Percentiles rank a stretch among this genome's conserved stretches.
These are phyloP conservation scores for Phytopythium aichiense DNA, from an alignment of 352 stramenopile genomes.

Conservation along the genomic window DNA sequence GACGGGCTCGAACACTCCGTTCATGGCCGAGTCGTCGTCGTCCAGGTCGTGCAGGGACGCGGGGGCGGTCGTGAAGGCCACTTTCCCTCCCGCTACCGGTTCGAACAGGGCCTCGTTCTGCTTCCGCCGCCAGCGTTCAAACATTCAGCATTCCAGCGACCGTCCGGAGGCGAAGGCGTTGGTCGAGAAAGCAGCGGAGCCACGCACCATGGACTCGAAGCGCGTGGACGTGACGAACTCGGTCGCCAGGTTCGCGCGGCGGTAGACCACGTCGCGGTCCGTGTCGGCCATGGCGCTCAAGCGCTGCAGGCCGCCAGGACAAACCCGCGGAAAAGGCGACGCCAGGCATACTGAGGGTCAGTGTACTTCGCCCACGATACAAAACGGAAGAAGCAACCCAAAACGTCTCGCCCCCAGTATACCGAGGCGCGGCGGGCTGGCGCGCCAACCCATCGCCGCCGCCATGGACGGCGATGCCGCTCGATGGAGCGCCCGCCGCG, in stretches of 20 bases:
- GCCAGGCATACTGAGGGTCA: conserved; percentile 5
- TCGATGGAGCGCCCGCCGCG: not conserved
- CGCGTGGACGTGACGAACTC: conserved; percentile 45
- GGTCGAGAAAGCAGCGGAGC: not conserved
- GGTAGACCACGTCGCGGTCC: conserved; percentile 62
- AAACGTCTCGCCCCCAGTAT: conserved; percentile 3
- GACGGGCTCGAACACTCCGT: conserved; percentile 10
- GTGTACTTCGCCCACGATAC: conserved; percentile 4
- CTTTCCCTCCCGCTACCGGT: conserved; percentile 20
- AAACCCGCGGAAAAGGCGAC: not conserved
- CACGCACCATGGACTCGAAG: conserved; percentile 54
- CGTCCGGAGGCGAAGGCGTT: not conserved
- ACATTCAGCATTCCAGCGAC: not conserved
- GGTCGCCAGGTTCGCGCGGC: conserved; percentile 43
- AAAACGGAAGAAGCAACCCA: conserved; percentile 1
- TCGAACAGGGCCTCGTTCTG: conserved; percentile 30
- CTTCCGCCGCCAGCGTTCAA: not conserved
- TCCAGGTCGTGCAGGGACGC: conserved; percentile 35
- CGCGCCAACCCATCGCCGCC: not conserved
- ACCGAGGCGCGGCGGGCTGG: not conserved
- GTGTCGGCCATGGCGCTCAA: conserved; percentile 36
- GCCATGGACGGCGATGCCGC: not conserved
- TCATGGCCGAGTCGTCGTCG: conserved; percentile 17
- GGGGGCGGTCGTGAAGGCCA: conserved; percentile 27
- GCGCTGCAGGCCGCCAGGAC: conserved; percentile 13